Evolutionary conservation across 2,329 filamentous ascomycete species (phyloP).

Genomic region (Capronia coronata): DNA sequence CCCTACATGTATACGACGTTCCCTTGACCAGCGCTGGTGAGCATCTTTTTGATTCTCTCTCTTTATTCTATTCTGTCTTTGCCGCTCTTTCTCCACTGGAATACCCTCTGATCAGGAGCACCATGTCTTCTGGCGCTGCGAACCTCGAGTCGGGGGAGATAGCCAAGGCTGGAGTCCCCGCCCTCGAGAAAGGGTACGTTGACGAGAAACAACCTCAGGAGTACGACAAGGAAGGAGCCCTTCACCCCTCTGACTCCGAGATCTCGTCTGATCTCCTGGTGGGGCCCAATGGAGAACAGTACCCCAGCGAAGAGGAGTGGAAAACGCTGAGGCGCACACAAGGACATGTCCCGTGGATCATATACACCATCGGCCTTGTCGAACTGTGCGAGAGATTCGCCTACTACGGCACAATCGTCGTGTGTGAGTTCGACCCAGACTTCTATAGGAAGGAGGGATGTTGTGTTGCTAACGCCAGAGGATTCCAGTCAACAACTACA

Average conservation of each 20-base stretch:
- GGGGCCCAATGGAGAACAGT: constrained; percentile 14
- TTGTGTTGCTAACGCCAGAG: too few species aligned
- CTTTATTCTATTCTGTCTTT: too few species aligned
- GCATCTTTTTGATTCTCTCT: too few species aligned
- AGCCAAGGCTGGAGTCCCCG: not conserved
- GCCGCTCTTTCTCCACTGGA: too few species aligned
- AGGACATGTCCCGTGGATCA: constrained; percentile 6
- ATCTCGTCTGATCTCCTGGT: not conserved
- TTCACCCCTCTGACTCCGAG: constrained; percentile 2
- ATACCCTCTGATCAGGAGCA: too few species aligned
- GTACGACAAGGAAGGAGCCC: not conserved
- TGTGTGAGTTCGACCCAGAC: constrained; percentile 54
- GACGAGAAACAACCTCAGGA: not conserved
- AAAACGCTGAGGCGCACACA: constrained; percentile 8
- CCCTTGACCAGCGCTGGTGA: too few species aligned
- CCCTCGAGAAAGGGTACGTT: not conserved
- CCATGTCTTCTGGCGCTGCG: constrained; percentile 9
- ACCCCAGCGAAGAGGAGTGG: constrained; percentile 23
- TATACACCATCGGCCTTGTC: constrained; percentile 65
- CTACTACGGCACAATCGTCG: constrained; percentile 52
- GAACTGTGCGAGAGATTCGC: constrained; percentile 54
- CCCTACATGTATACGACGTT: too few species aligned
- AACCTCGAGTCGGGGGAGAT: constrained; percentile 6
- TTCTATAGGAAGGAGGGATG: too few species aligned
- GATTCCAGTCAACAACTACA: constrained; percentile 54